Conservation (phyloP, 495 filamentous ascomycete species). For the Aspergillus bridgeri region DNA sequence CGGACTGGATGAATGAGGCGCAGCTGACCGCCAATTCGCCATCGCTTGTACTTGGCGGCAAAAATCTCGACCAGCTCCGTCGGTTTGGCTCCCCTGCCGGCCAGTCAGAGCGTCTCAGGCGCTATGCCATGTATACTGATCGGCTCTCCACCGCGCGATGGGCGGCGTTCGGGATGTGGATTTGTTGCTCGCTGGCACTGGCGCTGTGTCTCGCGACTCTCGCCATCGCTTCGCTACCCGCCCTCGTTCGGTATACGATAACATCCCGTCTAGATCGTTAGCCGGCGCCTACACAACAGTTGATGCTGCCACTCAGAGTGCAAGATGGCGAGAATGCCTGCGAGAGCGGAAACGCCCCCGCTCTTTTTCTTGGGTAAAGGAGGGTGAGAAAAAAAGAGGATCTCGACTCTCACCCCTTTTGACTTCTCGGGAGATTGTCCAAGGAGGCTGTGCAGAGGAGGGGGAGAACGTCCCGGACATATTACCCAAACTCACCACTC, state of each 20-base stretch:
- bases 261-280: background rate
- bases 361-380: background rate
- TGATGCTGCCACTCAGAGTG: background rate
- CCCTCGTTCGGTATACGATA: background rate
- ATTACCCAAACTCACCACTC: slow-evolving; percentile 1
- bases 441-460: slow-evolving; percentile 11
- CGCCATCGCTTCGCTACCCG: slow-evolving; percentile 1
- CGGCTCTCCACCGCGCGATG: slow-evolving; percentile 1
- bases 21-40: background rate
- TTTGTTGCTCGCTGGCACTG: background rate
- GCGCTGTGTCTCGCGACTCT: no score
- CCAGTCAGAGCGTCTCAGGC: background rate
- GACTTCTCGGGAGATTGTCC: slow-evolving; percentile 2
- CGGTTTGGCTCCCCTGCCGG: background rate
- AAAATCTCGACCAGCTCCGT: slow-evolving; percentile 1
- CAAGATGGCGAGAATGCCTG: background rate
- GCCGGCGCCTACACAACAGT: background rate
- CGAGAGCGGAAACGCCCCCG: background rate
- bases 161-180: background rate
- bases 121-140: background rate
- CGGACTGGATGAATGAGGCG: slow-evolving; percentile 3
- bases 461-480: background rate
- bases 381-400: background rate
- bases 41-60: background rate
- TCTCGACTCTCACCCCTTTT: slow-evolving; percentile 3